phyloP scores from a whole-genome alignment of 768 basidiomycete genomes.

The Scleroderma bovista region DNA sequence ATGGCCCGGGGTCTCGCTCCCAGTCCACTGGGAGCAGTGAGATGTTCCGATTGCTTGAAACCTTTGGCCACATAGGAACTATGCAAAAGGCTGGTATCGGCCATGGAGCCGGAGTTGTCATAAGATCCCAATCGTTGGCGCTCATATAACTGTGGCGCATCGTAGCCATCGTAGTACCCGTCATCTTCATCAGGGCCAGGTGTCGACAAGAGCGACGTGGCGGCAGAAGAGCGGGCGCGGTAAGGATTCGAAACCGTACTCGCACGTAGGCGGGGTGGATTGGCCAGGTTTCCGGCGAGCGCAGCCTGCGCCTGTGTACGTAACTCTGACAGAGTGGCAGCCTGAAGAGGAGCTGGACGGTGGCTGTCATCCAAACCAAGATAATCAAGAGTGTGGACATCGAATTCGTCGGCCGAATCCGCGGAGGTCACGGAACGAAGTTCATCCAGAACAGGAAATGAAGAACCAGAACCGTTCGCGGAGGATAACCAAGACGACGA shows the following conservation, averaged over 20 bases:
- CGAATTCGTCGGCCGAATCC: slow-evolving; percentile 81
- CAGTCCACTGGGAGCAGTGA: slow-evolving; percentile 40
- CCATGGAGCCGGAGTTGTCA: slow-evolving; percentile 45
- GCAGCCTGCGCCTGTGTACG: slow-evolving; percentile 88
- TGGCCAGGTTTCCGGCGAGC: slow-evolving; percentile 76
- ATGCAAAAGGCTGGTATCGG: slow-evolving; percentile 48
- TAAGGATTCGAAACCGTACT: slow-evolving; percentile 95
- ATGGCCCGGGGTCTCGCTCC: slow-evolving; percentile 69
- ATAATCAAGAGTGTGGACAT: slow-evolving; percentile 94
- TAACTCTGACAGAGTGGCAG: slow-evolving; percentile 84
- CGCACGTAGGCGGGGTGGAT: slow-evolving; percentile 77
- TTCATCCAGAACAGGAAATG: slow-evolving; percentile 70
- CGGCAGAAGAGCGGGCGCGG: slow-evolving; percentile 54
- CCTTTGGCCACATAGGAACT: slow-evolving; percentile 64
- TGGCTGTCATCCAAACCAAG: slow-evolving; percentile 85
- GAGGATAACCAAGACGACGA: slow-evolving; percentile 84
- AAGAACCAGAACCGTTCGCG: slow-evolving; percentile 48
- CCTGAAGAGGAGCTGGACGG: slow-evolving; percentile 67
- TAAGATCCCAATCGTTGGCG: slow-evolving; percentile 61
- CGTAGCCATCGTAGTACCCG: slow-evolving; percentile 64
- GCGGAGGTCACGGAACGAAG: slow-evolving; percentile 74
- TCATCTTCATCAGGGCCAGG: slow-evolving; percentile 67
- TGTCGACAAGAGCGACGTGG: slow-evolving; percentile 58
- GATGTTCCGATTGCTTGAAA: slow-evolving; percentile 70
- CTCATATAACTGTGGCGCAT: slow-evolving; percentile 33